phyloP scores from a whole-genome alignment of 2,329 filamentous ascomycete genomes.

The Nemania sp. region DNA sequence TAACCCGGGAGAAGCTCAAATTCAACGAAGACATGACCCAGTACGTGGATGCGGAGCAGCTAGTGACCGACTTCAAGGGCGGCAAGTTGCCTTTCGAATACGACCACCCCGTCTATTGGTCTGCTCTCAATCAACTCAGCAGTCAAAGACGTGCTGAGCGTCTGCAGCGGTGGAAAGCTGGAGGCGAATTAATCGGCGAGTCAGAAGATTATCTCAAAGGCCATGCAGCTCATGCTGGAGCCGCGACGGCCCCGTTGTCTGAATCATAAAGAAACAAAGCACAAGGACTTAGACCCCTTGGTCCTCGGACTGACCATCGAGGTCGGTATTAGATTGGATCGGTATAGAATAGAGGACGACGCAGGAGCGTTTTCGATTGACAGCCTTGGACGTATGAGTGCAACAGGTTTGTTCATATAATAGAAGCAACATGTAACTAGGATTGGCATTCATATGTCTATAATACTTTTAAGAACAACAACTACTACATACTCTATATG shows the following conservation, averaged over 20 bases:
- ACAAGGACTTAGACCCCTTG: not conserved
- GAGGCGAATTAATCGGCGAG: conserved; percentile 82
- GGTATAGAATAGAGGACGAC: not conserved
- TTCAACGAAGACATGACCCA: conserved; percentile 91
- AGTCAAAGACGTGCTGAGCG: conserved; percentile 66
- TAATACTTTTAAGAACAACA: not conserved
- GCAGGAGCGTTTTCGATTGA: not conserved
- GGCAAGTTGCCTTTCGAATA: conserved; percentile 90
- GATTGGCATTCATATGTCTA: not conserved
- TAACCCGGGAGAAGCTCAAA: conserved; percentile 92
- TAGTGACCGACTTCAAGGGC: conserved; percentile 75
- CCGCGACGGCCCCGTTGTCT: conserved; percentile 14
- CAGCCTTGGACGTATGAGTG: not conserved
- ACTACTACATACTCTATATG: no score
- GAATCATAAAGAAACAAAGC: conserved; percentile 3
- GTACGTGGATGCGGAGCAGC: conserved; percentile 80
- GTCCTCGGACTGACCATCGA: not conserved
- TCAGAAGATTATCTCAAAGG: conserved; percentile 86
- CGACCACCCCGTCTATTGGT: conserved; percentile 88
- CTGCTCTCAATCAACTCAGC: conserved; percentile 74
- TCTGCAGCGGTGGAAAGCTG: conserved; percentile 74
- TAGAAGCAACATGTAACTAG: conserved; percentile 1
- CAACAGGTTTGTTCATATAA: not conserved
- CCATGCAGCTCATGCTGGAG: conserved; percentile 36
- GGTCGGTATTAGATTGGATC: not conserved